These are phyloP conservation scores for Penicillium sp. DNA, from an alignment of 2,329 filamentous ascomycete species.

Conservation along the genomic window DNA sequence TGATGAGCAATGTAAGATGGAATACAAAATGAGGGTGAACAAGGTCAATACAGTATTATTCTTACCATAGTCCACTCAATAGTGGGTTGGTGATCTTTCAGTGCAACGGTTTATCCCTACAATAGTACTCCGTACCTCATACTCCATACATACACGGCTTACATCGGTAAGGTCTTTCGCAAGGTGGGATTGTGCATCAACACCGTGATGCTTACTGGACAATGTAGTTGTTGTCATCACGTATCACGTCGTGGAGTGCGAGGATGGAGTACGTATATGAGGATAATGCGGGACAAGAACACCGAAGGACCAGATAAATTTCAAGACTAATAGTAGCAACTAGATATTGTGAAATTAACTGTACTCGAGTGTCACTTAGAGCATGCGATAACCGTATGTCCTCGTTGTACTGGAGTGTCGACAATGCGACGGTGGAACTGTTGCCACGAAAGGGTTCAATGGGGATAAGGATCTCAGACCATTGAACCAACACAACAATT, in stretches of 20 bases:
- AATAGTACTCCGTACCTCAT: neutral
- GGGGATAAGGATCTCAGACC: neutral
- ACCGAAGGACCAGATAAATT: neutral
- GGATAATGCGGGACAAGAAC: neutral
- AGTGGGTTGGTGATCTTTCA: neutral
- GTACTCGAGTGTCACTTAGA: conserved; percentile 5
- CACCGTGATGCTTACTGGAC: neutral
- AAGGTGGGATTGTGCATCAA: neutral
- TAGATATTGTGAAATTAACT: neutral
- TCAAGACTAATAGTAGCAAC: neutral
- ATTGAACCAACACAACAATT: conserved; percentile 22
- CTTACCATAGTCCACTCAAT: neutral
- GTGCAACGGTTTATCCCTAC: neutral
- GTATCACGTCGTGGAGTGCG: neutral
- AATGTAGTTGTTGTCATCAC: neutral
- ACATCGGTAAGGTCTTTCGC: neutral
- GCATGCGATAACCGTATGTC: neutral
- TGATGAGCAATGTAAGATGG: no score
- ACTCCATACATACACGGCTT: neutral
- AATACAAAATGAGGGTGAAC: no score
- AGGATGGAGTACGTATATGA: neutral
- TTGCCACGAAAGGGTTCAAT: neutral
- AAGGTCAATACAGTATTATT: neutral
- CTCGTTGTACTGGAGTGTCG: conserved; percentile 2
- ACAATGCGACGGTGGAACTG: neutral